Base-by-base conservation (phyloP, 2,329 filamentous ascomycete species). In the Aspergillus sp. region DNA sequence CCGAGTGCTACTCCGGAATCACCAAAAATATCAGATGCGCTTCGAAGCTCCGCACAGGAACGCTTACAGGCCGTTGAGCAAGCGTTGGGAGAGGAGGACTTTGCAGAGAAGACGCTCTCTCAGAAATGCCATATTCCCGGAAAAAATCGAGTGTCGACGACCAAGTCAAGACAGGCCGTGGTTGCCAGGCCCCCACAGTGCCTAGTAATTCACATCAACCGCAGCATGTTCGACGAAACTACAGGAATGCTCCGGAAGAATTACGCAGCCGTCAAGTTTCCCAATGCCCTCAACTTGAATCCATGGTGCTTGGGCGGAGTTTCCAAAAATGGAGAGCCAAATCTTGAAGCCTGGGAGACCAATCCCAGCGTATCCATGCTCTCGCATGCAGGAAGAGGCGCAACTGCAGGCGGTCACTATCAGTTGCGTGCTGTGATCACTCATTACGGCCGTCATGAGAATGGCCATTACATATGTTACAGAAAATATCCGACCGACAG, bases 391-490 rank as follows among this genome's bases (percentile, higher is more conserved):
- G 87, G 85, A 2, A 82, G 79, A 62, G 77, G 78, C 0, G 86
- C 87, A 2, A 82, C 61, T 30, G 62, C 67, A 43, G 75, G 67
- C 57, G 72, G 64, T 56, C 69, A 89, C 1, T 98, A 96, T 73
- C 87, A 91, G 70, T 81, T 98, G 15, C 86, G 90, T 56, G 92
- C 93, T 30, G 90, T 94, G 0, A 86, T 98, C 9, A 95, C 92
- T 1, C 95, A 98, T 72, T 91, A 90, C 63, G 95, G 95, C 4
- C 84, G 90, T 32, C 95, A 98, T 74, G 92, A 97, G 63, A 97
- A 96, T 69, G 95, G 95, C 0, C 95, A 99, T 77, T 98, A 99
- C 69, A 88, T 97, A 41, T 96, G 92, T 73, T 97, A 95, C 75
- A 85, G 91, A 55, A 91, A 89, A 69, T 89, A 91, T 69, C 82